Percentiles rank a stretch among this genome's conserved stretches.
phyloP scores from a whole-genome alignment of 371 early-diverging fungal genomes.

The Funneliformis caledonium region DNA sequence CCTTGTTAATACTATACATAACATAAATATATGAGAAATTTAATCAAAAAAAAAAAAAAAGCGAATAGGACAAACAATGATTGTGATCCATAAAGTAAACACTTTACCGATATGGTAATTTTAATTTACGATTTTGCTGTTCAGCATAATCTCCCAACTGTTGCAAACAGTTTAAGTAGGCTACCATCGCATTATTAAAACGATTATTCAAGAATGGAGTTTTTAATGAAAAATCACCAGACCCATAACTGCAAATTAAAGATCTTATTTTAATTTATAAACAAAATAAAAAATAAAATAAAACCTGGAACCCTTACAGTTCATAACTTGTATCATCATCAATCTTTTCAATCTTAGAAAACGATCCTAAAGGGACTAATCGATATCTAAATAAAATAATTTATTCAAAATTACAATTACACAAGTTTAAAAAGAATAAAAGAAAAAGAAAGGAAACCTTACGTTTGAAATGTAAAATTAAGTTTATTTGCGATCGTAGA shows the following conservation, averaged over 20 bases:
- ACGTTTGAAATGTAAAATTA: constrained; percentile 81
- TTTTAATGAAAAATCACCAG: constrained; percentile 83
- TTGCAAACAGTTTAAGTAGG: constrained; percentile 85
- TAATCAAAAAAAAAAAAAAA: not conserved
- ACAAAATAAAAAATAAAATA: not conserved
- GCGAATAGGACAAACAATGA: not conserved
- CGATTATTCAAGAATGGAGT: constrained; percentile 85
- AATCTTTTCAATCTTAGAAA: constrained; percentile 85
- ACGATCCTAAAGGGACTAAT: constrained; percentile 91
- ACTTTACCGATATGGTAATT: constrained; percentile 78
- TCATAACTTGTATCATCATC: constrained; percentile 83
- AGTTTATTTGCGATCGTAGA: constrained; percentile 87
- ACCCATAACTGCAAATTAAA: constrained; percentile 72
- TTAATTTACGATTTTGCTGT: constrained; percentile 71
- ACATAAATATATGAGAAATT: not conserved
- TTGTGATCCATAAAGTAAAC: not conserved
- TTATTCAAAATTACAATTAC: not conserved
- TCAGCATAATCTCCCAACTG: constrained; percentile 85
- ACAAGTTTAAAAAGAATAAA: not conserved
- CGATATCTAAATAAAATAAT: constrained; percentile 59
- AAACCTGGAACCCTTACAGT: constrained; percentile 57
- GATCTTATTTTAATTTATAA: too few species aligned
- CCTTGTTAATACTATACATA: constrained; percentile 74
- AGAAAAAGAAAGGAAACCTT: constrained; percentile 36
- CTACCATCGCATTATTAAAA: constrained; percentile 90